Evolutionary conservation across 129 eudicot genomes (phyloP).

Genomic region (Helichrysum umbraculigerum): DNA sequence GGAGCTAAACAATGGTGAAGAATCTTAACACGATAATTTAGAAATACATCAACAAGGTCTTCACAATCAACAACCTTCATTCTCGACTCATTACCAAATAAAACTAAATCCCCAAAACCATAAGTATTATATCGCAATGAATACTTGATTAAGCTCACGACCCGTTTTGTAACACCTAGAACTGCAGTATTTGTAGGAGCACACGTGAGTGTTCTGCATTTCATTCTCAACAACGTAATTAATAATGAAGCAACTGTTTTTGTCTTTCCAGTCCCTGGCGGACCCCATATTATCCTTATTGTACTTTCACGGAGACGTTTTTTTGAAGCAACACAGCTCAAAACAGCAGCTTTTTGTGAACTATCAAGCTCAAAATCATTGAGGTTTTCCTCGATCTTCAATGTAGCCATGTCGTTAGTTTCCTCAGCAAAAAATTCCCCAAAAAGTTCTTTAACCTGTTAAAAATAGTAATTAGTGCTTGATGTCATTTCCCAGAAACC

Average conservation of each 20-base stretch:
- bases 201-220: slow-evolving; percentile 57
- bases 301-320: slow-evolving; percentile 32
- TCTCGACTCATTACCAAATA: slow-evolving; percentile 55
- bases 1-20: slow-evolving; percentile 41
- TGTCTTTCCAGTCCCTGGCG: slow-evolving; percentile 81
- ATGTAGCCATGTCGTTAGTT: neutral
- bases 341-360: slow-evolving; percentile 58
- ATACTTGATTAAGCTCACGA: slow-evolving; percentile 30
- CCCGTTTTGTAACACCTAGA: slow-evolving; percentile 41
- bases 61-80: slow-evolving; percentile 47
- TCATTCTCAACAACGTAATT: slow-evolving; percentile 36
- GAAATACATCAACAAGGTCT: slow-evolving; percentile 46
- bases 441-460: slow-evolving; percentile 41
- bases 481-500: neutral
- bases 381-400: slow-evolving; percentile 9
- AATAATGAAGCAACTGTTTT: slow-evolving; percentile 47
- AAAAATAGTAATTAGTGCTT: neutral
- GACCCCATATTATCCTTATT: slow-evolving; percentile 73
- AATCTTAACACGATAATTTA: slow-evolving; percentile 37
- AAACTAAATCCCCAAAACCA: slow-evolving; percentile 65
- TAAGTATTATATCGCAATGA: slow-evolving; percentile 34
- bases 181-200: slow-evolving; percentile 76
- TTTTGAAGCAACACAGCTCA: slow-evolving; percentile 39
- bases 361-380: slow-evolving; percentile 36
- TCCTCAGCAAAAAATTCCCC: neutral